A percentile compares a stretch with the other conserved stretches of the same genome.
phyloP scores from a whole-genome alignment of 495 filamentous ascomycete genomes.

The Neurospora sp. region DNA sequence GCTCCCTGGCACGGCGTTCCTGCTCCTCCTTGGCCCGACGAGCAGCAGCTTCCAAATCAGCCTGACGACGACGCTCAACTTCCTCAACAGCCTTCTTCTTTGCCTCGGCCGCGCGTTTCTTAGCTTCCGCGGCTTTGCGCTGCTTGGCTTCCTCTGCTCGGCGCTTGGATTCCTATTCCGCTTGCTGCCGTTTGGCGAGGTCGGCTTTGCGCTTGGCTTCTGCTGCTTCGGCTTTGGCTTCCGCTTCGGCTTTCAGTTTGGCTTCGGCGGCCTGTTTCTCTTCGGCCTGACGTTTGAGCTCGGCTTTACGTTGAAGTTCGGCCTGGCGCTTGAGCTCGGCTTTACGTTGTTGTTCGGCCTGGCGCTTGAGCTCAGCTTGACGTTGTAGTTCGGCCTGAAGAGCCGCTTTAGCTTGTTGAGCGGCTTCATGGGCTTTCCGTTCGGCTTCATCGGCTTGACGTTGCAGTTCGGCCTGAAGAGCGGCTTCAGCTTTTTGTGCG shows the following conservation, averaged over 20 bases:
- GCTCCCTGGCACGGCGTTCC: background rate
- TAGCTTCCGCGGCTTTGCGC: background rate
- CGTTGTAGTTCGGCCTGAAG: background rate
- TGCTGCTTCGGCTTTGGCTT: background rate
- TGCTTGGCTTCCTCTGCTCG: background rate
- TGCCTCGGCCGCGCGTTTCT: background rate
- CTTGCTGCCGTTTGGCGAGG: background rate
- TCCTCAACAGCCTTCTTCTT: background rate
- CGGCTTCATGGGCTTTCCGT: background rate
- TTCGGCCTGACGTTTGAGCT: background rate
- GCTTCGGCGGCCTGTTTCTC: background rate
- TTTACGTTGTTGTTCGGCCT: no score
- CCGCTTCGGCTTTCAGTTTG: background rate
- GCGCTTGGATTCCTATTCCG: background rate
- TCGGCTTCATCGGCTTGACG: background rate
- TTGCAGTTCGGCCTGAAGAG: background rate
- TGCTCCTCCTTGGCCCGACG: background rate
- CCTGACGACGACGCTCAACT: background rate
- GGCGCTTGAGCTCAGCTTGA: background rate
- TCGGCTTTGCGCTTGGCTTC: background rate
- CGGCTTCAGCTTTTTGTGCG: background rate
- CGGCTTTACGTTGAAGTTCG: background rate
- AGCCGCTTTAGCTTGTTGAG: background rate
- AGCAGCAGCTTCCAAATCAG: background rate
- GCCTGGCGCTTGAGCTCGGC: background rate